phyloP scores from a whole-genome alignment of 306 rosid genomes.

The Trifolium dubium region DNA sequence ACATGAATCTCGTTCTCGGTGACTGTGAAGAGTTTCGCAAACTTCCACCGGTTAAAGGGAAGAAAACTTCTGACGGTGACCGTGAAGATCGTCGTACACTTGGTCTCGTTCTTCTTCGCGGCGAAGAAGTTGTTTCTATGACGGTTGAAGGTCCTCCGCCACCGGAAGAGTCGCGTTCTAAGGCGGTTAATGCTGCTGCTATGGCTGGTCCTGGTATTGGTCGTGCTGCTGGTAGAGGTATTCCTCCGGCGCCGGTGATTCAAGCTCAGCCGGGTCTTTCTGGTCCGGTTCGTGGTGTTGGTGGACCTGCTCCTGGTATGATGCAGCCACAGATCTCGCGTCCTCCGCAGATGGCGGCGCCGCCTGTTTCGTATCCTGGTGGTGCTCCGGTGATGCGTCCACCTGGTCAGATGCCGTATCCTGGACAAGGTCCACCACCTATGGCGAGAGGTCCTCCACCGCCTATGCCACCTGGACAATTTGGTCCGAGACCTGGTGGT shows the following conservation, averaged over 20 bases:
- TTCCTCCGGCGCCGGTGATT: slow-evolving; percentile 72
- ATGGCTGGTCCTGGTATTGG: slow-evolving; percentile 90
- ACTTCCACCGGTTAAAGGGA: slow-evolving; percentile 88
- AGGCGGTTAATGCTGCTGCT: slow-evolving; percentile 80
- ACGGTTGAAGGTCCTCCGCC: slow-evolving; percentile 99
- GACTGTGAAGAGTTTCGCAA: slow-evolving; percentile 99
- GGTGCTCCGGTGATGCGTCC: slow-evolving; percentile 78
- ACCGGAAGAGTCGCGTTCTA: slow-evolving; percentile 89
- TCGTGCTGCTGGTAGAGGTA: slow-evolving; percentile 86
- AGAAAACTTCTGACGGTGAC: slow-evolving; percentile 68
- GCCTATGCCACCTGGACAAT: slow-evolving; percentile 73
- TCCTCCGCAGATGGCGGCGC: slow-evolving; percentile 71
- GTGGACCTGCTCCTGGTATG: slow-evolving; percentile 97
- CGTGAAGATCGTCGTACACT: slow-evolving; percentile 97
- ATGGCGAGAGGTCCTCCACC: slow-evolving; percentile 75
- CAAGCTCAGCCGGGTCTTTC: slow-evolving; percentile 96
- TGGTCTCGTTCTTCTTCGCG: slow-evolving; percentile 95
- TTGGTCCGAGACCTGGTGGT: slow-evolving; percentile 65
- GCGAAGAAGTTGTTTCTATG: slow-evolving; percentile 99
- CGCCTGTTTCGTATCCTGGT: slow-evolving; percentile 72
- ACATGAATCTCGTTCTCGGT: slow-evolving; percentile 96
- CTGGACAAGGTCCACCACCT: slow-evolving; percentile 69
- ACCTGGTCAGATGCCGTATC: slow-evolving; percentile 71
- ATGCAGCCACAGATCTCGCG: slow-evolving; percentile 99
- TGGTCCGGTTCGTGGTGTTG: slow-evolving; percentile 94